phyloP scores from a whole-genome alignment of 2,329 filamentous ascomycete genomes.

The Trichoderma guizhouense region DNA sequence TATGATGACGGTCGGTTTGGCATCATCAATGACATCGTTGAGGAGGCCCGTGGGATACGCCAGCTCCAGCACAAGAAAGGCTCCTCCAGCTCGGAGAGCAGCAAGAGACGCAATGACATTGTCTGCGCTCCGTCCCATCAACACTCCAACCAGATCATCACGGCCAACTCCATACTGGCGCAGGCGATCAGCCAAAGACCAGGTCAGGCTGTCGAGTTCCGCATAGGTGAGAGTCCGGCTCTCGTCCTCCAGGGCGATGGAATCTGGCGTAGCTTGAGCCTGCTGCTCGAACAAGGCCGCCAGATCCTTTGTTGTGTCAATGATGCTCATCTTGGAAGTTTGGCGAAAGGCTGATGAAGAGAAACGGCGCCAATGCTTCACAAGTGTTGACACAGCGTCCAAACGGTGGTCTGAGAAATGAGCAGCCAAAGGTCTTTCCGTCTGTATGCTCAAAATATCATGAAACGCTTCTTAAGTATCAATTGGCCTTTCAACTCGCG shows the following conservation, averaged over 20 bases:
- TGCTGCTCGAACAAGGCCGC: conserved; percentile 69
- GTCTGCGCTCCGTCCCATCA: conserved; percentile 71
- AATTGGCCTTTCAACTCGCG: background rate
- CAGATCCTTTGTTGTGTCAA: conserved; percentile 70
- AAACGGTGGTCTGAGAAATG: background rate
- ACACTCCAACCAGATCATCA: conserved; percentile 70
- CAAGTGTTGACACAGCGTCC: background rate
- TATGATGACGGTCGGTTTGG: conserved; percentile 66
- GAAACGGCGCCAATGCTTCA: background rate
- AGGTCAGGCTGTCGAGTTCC: conserved; percentile 66
- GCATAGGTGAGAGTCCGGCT: conserved; percentile 65
- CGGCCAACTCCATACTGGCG: conserved; percentile 66
- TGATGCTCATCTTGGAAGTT: conserved; percentile 52
- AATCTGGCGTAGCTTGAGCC: conserved; percentile 64
- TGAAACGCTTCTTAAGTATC: background rate
- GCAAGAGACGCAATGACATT: conserved; percentile 78
- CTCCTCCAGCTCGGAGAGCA: conserved; percentile 73
- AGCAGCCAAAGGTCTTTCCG: background rate
- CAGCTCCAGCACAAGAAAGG: conserved; percentile 75
- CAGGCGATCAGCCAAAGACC: conserved; percentile 60
- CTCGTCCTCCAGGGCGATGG: conserved; percentile 70
- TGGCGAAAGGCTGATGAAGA: background rate
- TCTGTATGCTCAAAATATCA: background rate
- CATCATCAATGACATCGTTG: conserved; percentile 74
- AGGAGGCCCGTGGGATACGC: conserved; percentile 73